A percentile compares a stretch with the other conserved stretches of the same genome.
phyloP scores from a whole-genome alignment of 2,329 filamentous ascomycete genomes.

The Cladophialophora carrionii region DNA sequence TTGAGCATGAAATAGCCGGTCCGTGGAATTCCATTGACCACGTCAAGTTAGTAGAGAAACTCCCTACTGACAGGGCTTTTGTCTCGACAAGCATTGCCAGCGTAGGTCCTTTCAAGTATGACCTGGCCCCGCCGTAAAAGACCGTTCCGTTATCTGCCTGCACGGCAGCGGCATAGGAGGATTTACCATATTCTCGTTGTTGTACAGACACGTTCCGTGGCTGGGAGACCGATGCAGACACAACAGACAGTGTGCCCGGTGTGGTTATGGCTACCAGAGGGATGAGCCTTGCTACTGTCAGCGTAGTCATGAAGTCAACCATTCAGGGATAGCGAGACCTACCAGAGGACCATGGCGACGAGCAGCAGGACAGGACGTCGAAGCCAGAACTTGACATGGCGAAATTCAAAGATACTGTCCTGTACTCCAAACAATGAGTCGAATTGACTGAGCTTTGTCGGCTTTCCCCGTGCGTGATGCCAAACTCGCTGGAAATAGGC shows the following conservation, averaged over 20 bases:
- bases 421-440: constrained; percentile 17
- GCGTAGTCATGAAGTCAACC: background rate
- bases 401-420: constrained; percentile 15
- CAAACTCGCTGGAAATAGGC: constrained; percentile 38
- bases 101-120: constrained; percentile 16
- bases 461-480: constrained; percentile 2
- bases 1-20: constrained; percentile 6
- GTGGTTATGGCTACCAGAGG: constrained; percentile 19
- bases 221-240: constrained; percentile 46
- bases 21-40: constrained; percentile 9
- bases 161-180: constrained; percentile 2
- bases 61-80: constrained; percentile 4
- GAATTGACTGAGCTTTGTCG: constrained; percentile 13
- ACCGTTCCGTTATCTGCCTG: constrained; percentile 6
- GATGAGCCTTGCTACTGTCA: constrained; percentile 17
- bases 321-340: background rate
- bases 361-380: constrained; percentile 6
- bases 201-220: constrained; percentile 44
- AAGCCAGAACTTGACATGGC: constrained; percentile 8
- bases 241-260: constrained; percentile 21
- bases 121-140: constrained; percentile 12
- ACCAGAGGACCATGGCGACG: constrained; percentile 3
- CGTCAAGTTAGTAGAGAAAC: constrained; percentile 5
- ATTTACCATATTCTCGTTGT: constrained; percentile 13
- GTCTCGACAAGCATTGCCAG: constrained; percentile 10